Percentiles rank a stretch among this genome's conserved stretches.
These are phyloP conservation scores for Fraxinus baroniana DNA, from an alignment of 305 asterid genomes.

Conservation along the genomic window DNA sequence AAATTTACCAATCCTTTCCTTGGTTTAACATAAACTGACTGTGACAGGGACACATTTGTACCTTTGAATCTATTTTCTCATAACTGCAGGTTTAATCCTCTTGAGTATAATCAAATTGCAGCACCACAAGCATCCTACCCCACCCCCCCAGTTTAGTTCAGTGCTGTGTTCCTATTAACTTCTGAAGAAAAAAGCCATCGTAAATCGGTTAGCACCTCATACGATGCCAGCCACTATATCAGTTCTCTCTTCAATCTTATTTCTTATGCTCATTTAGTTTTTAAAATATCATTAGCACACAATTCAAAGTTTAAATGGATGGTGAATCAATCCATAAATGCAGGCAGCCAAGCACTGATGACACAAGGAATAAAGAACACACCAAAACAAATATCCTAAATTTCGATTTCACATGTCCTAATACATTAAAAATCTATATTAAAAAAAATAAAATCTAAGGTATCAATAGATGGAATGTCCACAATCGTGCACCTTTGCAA, in stretches of 20 bases:
- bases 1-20: not conserved
- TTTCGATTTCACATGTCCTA: not conserved
- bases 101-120: not conserved
- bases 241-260: not conserved
- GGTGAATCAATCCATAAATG: not conserved
- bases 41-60: not conserved
- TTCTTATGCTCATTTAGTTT: not conserved
- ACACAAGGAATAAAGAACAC: not conserved
- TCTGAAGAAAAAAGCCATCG: not conserved
- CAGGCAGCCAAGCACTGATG: not conserved
- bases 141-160: not conserved
- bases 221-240: not conserved
- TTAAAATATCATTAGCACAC: not conserved
- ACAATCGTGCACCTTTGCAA: not conserved
- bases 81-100: not conserved
- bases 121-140: not conserved
- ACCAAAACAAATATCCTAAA: not conserved
- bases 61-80: not conserved
- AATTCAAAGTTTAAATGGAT: not conserved
- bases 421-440: not conserved
- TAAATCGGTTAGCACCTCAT: not conserved
- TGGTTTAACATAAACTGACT: not conserved
- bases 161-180: not conserved
- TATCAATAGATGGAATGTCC: not conserved
- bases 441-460: too few relatives aligned